Conservation (phyloP, 768 basidiomycete species). For the Saitozyma podzolica region DNA sequence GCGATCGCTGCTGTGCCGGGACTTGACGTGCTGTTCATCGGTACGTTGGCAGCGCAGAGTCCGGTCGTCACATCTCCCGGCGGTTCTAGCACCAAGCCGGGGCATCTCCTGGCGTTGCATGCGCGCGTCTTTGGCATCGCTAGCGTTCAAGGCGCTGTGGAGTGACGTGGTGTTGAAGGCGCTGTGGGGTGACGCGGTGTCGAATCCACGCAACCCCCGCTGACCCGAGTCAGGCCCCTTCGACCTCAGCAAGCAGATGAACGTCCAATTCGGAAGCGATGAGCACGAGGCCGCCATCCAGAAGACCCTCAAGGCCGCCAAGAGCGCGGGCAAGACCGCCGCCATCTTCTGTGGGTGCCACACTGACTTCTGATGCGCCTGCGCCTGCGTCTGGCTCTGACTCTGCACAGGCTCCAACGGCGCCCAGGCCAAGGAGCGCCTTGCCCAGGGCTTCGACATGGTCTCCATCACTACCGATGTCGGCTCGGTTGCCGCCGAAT, state of each 20-base stretch:
- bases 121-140: too few species aligned
- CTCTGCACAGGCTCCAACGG: conserved; percentile 27
- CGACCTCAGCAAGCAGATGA: conserved; percentile 50
- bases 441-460: conserved; percentile 49
- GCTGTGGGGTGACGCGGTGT: neutral
- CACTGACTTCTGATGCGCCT: too few species aligned
- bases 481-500: conserved; percentile 19
- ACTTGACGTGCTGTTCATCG: conserved; percentile 52
- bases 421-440: conserved; percentile 32
- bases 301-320: conserved; percentile 45
- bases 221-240: conserved; percentile 40
- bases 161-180: too few species aligned
- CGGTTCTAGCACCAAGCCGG: too few species aligned
- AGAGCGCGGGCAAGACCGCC: conserved; percentile 49
- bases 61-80: neutral
- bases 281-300: conserved; percentile 52
- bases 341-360: conserved; percentile 53
- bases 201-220: neutral
- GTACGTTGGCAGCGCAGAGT: conserved; percentile 15
- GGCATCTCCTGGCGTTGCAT: too few species aligned
- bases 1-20: conserved; percentile 50
- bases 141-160: too few species aligned
- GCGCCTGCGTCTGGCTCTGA: neutral
- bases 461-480: conserved; percentile 42
- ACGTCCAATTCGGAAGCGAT: conserved; percentile 42